A percentile compares a stretch with the other conserved stretches of the same genome.
These are phyloP conservation scores for Tephrocybe sp. DNA, from an alignment of 768 basidiomycete genomes.

Conservation along the genomic window DNA sequence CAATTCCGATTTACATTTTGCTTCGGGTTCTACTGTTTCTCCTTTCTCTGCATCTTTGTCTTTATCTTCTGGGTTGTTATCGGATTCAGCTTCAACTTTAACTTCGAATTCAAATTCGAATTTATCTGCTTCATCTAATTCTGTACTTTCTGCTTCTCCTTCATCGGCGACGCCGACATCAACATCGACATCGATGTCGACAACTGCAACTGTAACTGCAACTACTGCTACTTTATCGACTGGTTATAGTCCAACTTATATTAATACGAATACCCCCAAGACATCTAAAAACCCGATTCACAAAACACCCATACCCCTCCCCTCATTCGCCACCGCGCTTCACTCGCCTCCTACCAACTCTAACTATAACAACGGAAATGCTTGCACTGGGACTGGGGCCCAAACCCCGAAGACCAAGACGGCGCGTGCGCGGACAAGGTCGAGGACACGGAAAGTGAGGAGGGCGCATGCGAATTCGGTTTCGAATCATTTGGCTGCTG, in stretches of 20 bases:
- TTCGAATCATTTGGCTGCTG: not conserved
- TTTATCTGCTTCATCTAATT: not conserved
- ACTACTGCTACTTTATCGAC: not conserved
- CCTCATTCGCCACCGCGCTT: conserved; percentile 37
- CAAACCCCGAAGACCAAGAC: not conserved
- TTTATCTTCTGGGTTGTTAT: too few species aligned
- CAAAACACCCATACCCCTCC: conserved; percentile 31
- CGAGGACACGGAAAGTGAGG: conserved; percentile 2
- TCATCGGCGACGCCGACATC: too few species aligned
- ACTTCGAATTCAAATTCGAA: not conserved
- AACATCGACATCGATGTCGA: not conserved
- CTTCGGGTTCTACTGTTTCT: too few species aligned
- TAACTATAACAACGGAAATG: not conserved
- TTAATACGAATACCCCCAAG: not conserved
- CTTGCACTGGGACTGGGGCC: too few species aligned
- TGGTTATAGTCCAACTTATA: not conserved
- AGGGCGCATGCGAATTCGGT: not conserved
- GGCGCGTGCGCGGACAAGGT: not conserved
- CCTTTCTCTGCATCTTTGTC: too few species aligned
- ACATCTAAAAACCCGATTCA: not conserved
- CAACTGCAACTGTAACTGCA: not conserved
- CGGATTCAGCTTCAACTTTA: not conserved
- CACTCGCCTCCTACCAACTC: not conserved
- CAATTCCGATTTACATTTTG: too few species aligned
- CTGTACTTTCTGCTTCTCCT: too few species aligned